Evolutionary conservation across 495 filamentous ascomycete species (phyloP).

Genomic region (Pyrenopolyporus hunteri): DNA sequence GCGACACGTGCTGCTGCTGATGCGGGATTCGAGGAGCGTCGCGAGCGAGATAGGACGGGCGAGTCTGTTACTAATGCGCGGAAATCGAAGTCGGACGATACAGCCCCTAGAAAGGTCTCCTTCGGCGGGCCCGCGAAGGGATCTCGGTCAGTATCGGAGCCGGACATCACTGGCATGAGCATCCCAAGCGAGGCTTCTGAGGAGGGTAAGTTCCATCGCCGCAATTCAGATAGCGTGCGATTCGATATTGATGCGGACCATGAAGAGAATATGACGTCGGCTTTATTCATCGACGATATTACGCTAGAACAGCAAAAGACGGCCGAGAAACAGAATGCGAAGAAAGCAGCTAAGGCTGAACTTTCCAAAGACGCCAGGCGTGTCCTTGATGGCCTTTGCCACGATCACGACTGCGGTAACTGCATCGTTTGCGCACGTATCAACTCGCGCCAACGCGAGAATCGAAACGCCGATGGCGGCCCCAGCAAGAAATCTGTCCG

Average conservation of each 20-base stretch:
- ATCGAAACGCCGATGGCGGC: constrained; percentile 34
- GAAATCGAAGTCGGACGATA: constrained; percentile 26
- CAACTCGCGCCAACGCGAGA: constrained; percentile 43
- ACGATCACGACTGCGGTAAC: constrained; percentile 68
- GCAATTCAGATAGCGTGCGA: constrained; percentile 43
- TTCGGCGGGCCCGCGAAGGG: constrained; percentile 19
- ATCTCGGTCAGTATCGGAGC: constrained; percentile 9
- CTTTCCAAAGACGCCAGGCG: constrained; percentile 58
- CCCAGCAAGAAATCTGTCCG: constrained; percentile 60
- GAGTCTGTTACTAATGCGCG: constrained; percentile 4
- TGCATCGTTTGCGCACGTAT: constrained; percentile 76
- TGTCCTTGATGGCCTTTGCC: constrained; percentile 62
- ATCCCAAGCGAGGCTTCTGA: constrained; percentile 35
- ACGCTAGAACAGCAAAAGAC: constrained; percentile 47
- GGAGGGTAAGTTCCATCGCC: constrained; percentile 36
- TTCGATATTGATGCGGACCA: constrained; percentile 35
- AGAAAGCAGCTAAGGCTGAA: constrained; percentile 44
- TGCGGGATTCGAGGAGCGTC: constrained; percentile 6
- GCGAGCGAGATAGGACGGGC: constrained; percentile 9
- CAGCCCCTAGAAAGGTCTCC: constrained; percentile 27
- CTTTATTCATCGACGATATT: constrained; percentile 64
- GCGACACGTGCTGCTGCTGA: not conserved
- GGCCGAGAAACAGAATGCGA: constrained; percentile 32
- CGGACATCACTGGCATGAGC: constrained; percentile 44
- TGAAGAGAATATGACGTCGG: constrained; percentile 77